Conservation (phyloP, 441 rosid species). For the Geranium incanum region DNA sequence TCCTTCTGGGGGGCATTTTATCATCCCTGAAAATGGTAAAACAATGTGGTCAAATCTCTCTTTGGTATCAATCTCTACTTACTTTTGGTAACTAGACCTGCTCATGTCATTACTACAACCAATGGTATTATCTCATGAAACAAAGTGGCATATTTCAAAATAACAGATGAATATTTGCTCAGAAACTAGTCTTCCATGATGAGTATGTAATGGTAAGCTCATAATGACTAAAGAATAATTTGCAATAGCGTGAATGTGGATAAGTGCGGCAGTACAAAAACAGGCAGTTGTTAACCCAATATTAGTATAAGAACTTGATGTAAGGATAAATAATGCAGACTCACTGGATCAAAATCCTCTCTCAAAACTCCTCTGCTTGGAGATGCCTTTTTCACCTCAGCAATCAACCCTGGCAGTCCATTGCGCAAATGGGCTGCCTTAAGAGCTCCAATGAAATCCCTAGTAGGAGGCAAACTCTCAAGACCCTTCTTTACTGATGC, state of each 20-base stretch:
- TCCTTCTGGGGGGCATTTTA: not conserved
- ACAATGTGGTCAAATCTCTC: not conserved
- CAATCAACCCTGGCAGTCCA: conserved; percentile 81
- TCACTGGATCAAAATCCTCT: conserved; percentile 81
- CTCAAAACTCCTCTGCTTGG: conserved; percentile 86
- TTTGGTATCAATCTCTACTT: not conserved
- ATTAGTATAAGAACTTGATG: not conserved
- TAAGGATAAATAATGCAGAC: not conserved
- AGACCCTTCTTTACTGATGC: conserved; percentile 38
- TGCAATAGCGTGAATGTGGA: not conserved
- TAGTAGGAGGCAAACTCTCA: conserved; percentile 58
- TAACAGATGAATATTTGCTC: not conserved
- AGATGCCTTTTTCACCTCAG: conserved; percentile 98
- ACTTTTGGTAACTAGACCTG: not conserved
- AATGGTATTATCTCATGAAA: not conserved
- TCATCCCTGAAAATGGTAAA: not conserved
- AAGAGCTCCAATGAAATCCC: conserved; percentile 79
- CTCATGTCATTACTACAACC: not conserved
- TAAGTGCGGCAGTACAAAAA: not conserved
- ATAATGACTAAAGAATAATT: not conserved
- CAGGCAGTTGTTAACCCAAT: not conserved
- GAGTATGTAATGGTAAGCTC: conserved; percentile 1
- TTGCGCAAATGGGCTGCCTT: conserved; percentile 57
- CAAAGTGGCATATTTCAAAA: not conserved
- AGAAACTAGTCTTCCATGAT: not conserved